Evolutionary conservation across 345 rosid species (phyloP), one percentile per base, ranked within the genome.

Genomic region (Lepidium africanum): DNA sequence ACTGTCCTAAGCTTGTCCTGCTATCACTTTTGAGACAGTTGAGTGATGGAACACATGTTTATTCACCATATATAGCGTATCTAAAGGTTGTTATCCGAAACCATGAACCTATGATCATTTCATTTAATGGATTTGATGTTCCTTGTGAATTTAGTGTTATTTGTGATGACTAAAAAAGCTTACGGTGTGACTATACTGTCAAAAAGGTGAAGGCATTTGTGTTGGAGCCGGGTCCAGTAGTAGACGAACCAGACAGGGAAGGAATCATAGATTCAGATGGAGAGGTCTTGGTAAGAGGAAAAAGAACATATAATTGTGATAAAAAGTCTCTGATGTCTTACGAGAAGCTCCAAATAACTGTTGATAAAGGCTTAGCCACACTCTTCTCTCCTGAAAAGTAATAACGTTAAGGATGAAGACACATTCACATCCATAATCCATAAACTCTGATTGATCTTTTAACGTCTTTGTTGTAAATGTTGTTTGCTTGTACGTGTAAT

Each of bases 231-330:
- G 97, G 97, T 47, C 27, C 83, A 4, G 77, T 69, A 0, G 14
- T 73, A 10, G 79, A 68, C 0, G 89, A 94, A 53, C 84, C 91
- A 53, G 76, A 76, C 13, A 85, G 63, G 53, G 96, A 87, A 77
- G 97, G 96, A 46, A 89, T 91, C 79, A 87, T 94, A 63, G 99
- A 94, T 67, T 68, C 77, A 3, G 99, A 94, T 23, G 99, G 99
- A 3, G 99, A 94, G 74, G 96, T 91, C 11, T 53, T 94, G 19
- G 96, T 93, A 14, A 82, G 90, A 60, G 99, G 97, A 39, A 87
- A 64, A 16, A 79, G 83, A 53, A 70, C 89, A 10, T 86, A 84
- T 50, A 59, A 67, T 60, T 78, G 75, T 57, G 75, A 75, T 14
- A 70, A 75, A 63, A 81, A 84, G 64, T 32, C 83, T 5, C 69